Evolutionary conservation across 2,329 filamentous ascomycete species (phyloP), one percentile per base, ranked within the genome.

Genomic region (Clarireedia homoeocarpa): DNA sequence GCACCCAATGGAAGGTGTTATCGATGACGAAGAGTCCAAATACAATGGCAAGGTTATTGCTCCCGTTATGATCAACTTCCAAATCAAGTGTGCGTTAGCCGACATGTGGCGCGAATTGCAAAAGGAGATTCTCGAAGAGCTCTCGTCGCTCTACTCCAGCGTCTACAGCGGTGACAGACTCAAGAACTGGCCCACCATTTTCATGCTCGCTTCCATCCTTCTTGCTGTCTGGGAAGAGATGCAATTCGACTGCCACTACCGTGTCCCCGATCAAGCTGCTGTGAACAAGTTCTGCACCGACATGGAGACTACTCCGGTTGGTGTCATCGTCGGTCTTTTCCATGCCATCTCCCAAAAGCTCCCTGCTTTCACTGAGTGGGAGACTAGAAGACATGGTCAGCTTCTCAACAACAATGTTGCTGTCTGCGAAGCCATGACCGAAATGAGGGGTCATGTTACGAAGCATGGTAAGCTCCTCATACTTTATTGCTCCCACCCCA

Each of bases 41-140:
- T 96, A 87, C 78, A 86, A 82, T 66, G 91, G 91, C 68, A 92
- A 92, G 77, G 91, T 87, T 38, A 85, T 96, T 61, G 92, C 92
- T 15, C 92, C 92, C 12, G 91, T 96, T 70, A 95, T 97, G 91
- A 95, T 97, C 82, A 97, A 96, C 78, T 96, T 96, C 82, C 90
- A 96, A 76, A 91, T 97, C 78, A 97, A 97, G 81, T 94, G 89
- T 67, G 91, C 91, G 54, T 85, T 97, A 75, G 92, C 91, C 63
- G 91, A 95, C 68, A 95, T 96, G 89, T 97, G 92, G 92, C 91
- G 92, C 62, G 91, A 96, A 72, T 79, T 97, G 57, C 91, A 96
- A 72, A 95, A 95, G 76, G 92, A 96, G 66, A 91, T 96, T 39
- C 80, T 97, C 2, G 91, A 95, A 75, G 92, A 97, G 76, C 81